Conservation (phyloP, 2,329 filamentous ascomycete species). For the Paraphoma chrysanthemicola region DNA sequence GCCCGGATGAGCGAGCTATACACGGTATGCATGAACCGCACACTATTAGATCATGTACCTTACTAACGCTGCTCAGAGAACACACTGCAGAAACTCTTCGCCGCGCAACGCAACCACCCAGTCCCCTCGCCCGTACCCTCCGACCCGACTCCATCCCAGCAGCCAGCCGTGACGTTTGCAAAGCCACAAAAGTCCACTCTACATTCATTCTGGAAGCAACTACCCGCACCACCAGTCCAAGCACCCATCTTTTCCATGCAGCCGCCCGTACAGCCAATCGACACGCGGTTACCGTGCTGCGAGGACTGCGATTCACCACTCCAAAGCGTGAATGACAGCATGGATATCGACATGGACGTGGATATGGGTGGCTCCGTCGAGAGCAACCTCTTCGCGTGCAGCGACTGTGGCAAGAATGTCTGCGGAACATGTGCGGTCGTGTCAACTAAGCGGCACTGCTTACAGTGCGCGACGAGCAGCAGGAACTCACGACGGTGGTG, state of each 20-base stretch:
- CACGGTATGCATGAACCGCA: slow-evolving; percentile 52
- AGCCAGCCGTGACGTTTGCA: slow-evolving; percentile 6
- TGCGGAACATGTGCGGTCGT: slow-evolving; percentile 53
- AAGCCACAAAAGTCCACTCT: slow-evolving; percentile 53
- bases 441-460: slow-evolving; percentile 46
- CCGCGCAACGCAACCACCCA: slow-evolving; percentile 49
- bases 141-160: slow-evolving; percentile 21
- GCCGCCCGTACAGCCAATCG: slow-evolving; percentile 10
- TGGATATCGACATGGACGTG: slow-evolving; percentile 50
- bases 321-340: slow-evolving; percentile 33
- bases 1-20: slow-evolving; percentile 63
- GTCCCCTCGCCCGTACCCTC: slow-evolving; percentile 37
- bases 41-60: too few relatives aligned
- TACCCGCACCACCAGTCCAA: slow-evolving; percentile 43
- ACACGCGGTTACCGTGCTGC: slow-evolving; percentile 37
- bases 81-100: slow-evolving; percentile 54
- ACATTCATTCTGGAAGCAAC: slow-evolving; percentile 55
- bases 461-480: slow-evolving; percentile 47
- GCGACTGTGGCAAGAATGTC: slow-evolving; percentile 47
- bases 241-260: slow-evolving; percentile 22
- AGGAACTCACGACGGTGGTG: slow-evolving; percentile 17
- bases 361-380: slow-evolving; percentile 32
- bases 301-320: slow-evolving; percentile 54
- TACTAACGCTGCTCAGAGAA: slow-evolving; percentile 42
- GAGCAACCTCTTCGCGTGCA: slow-evolving; percentile 45